Percentiles rank a stretch among this genome's conserved stretches.
These are phyloP conservation scores for Stagonosporopsis cucurbitacearum DNA, from an alignment of 2,329 filamentous ascomycete genomes.

Conservation along the genomic window DNA sequence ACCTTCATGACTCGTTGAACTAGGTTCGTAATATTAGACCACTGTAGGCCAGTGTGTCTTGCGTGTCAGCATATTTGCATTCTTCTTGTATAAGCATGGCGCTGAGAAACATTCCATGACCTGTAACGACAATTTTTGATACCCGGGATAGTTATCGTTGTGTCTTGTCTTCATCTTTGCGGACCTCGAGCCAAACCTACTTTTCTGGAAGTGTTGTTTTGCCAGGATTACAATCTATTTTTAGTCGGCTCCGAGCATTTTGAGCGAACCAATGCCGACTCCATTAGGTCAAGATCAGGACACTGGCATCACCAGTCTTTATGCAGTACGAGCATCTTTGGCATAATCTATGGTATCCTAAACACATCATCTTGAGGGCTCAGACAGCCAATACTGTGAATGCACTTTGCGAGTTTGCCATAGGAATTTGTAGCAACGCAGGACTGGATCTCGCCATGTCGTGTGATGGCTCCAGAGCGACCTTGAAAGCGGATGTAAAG, in stretches of 20 bases:
- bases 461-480: not conserved
- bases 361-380: no score
- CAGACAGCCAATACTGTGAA: no score
- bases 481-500: not conserved
- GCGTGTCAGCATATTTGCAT: not conserved
- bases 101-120: not conserved
- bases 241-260: not conserved
- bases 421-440: not conserved
- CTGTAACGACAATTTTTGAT: not conserved
- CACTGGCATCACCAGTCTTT: not conserved
- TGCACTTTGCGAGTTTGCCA: no score
- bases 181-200: no score
- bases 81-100: not conserved
- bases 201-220: not conserved
- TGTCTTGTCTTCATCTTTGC: no score
- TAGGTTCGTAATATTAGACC: not conserved
- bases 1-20: not conserved
- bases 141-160: constrained; percentile 1
- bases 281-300: not conserved
- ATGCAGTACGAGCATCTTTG: not conserved
- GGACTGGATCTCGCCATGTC: not conserved
- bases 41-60: not conserved
- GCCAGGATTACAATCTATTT: not conserved
- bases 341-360: no score
- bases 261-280: not conserved